Percentiles rank a stretch among this genome's conserved stretches.
Evolutionary conservation across 208 protist genomes (phyloP).

Genomic region (Crithidia mellificae): DNA sequence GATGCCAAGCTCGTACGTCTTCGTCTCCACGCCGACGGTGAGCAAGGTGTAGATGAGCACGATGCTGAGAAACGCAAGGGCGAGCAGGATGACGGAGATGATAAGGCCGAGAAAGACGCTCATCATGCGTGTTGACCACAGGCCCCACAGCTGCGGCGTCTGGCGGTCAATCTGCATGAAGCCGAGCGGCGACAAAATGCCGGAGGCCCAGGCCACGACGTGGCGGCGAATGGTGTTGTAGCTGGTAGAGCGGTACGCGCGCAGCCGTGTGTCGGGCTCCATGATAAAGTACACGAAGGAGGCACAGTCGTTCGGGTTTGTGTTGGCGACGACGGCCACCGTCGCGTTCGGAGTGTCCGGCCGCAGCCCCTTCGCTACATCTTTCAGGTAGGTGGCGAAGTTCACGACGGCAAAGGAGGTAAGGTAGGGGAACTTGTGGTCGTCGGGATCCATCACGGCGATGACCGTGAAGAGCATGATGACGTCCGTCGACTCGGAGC

Average conservation of each 20-base stretch:
- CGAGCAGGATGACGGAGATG: conserved; percentile 89
- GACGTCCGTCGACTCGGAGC: not conserved
- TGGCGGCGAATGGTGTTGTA: conserved; percentile 56
- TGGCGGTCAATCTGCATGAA: conserved; percentile 60
- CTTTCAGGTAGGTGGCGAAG: conserved; percentile 24
- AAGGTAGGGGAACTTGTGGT: conserved; percentile 34
- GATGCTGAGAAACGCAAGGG: conserved; percentile 84
- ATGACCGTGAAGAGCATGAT: conserved; percentile 40
- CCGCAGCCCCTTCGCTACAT: conserved; percentile 37
- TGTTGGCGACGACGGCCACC: conserved; percentile 20
- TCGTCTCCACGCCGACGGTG: conserved; percentile 91
- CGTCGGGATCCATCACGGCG: conserved; percentile 18
- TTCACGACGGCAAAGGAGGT: conserved; percentile 36
- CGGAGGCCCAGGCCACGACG: conserved; percentile 48
- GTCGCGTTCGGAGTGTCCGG: conserved; percentile 11
- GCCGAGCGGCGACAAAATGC: conserved; percentile 56
- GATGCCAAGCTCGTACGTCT: conserved; percentile 94
- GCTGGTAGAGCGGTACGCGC: conserved; percentile 42
- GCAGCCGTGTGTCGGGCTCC: conserved; percentile 27
- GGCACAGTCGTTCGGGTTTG: conserved; percentile 34
- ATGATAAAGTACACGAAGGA: conserved; percentile 59
- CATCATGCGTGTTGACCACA: conserved; percentile 70
- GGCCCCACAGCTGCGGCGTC: conserved; percentile 52
- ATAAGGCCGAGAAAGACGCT: conserved; percentile 89
- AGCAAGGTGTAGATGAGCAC: conserved; percentile 95